Evolutionary conservation across 768 basidiomycete species (phyloP).

Genomic region (Lentinula aciculospora): DNA sequence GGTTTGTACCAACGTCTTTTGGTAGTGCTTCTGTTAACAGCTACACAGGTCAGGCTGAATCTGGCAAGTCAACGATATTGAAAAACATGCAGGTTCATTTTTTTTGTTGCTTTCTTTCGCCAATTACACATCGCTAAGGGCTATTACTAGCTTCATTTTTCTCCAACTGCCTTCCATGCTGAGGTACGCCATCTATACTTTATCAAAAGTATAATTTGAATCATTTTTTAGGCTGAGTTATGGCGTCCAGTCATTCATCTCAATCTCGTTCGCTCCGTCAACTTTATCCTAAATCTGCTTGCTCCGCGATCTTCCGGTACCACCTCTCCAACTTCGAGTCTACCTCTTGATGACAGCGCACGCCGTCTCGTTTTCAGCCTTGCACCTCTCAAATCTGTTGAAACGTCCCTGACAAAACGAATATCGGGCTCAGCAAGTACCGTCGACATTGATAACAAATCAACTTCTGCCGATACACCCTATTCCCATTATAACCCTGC

Average conservation of each 20-base stretch:
- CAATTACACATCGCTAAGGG: neutral
- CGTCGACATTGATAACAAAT: neutral
- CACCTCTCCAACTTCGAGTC: neutral
- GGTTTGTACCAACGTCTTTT: conserved; percentile 29
- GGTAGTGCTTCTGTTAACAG: neutral
- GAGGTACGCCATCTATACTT: conserved; percentile 30
- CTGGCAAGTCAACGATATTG: conserved; percentile 61
- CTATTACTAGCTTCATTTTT: conserved; percentile 49
- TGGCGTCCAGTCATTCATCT: conserved; percentile 68
- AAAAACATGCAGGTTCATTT: conserved; percentile 64
- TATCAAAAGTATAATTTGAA: neutral
- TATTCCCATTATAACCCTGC: conserved; percentile 27
- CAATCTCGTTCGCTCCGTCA: conserved; percentile 56
- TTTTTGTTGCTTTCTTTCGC: conserved; percentile 22
- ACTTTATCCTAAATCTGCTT: conserved; percentile 32
- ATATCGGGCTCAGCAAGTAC: conserved; percentile 26
- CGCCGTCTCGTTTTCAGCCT: conserved; percentile 44
- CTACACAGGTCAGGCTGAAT: conserved; percentile 55
- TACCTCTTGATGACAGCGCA: conserved; percentile 26
- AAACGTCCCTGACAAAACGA: conserved; percentile 39
- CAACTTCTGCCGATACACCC: neutral
- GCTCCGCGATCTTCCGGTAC: neutral
- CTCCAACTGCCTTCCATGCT: conserved; percentile 51
- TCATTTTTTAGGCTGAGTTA: conserved; percentile 29
- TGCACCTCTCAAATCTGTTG: conserved; percentile 50